A percentile compares a stretch with the other conserved stretches of the same genome.
These are phyloP conservation scores for Neoascochyta sp. DNA, from an alignment of 2,329 filamentous ascomycete species.

Conservation along the genomic window DNA sequence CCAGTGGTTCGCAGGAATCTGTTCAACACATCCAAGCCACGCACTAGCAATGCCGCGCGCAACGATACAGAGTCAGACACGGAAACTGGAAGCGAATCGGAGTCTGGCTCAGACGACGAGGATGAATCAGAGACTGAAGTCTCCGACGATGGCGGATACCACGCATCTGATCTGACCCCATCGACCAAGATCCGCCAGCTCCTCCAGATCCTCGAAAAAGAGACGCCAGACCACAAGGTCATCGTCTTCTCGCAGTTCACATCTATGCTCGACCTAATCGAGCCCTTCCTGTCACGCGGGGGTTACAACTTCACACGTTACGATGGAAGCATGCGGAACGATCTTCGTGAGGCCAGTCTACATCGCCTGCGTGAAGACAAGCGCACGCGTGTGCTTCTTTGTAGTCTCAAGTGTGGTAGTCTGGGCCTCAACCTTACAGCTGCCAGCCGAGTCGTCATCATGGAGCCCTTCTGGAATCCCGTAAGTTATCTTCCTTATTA, in stretches of 20 bases:
- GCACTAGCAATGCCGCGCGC: constrained; percentile 54
- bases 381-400: constrained; percentile 77
- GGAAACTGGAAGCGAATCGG: constrained; percentile 42
- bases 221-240: constrained; percentile 82
- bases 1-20: constrained; percentile 24
- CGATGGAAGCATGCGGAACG: constrained; percentile 92
- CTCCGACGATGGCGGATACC: constrained; percentile 35
- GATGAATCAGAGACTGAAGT: constrained; percentile 44
- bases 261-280: constrained; percentile 93
- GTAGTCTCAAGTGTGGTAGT: constrained; percentile 89
- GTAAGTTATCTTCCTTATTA: constrained; percentile 45
- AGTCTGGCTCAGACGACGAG: constrained; percentile 40
- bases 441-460: constrained; percentile 85
- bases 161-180: constrained; percentile 52
- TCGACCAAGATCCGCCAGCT: constrained; percentile 93
- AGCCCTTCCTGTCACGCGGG: constrained; percentile 77
- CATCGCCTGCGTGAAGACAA: constrained; percentile 70
- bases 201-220: constrained; percentile 72
- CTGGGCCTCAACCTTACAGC: constrained; percentile 92
- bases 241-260: constrained; percentile 99
- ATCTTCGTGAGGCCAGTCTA: constrained; percentile 82
- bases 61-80: constrained; percentile 42
- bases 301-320: constrained; percentile 82
- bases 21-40: constrained; percentile 39
- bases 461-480: constrained; percentile 99